A percentile compares a stretch with the other conserved stretches of the same genome.
These are phyloP conservation scores for Trametes maxima DNA, from an alignment of 768 basidiomycete genomes.

Conservation along the genomic window DNA sequence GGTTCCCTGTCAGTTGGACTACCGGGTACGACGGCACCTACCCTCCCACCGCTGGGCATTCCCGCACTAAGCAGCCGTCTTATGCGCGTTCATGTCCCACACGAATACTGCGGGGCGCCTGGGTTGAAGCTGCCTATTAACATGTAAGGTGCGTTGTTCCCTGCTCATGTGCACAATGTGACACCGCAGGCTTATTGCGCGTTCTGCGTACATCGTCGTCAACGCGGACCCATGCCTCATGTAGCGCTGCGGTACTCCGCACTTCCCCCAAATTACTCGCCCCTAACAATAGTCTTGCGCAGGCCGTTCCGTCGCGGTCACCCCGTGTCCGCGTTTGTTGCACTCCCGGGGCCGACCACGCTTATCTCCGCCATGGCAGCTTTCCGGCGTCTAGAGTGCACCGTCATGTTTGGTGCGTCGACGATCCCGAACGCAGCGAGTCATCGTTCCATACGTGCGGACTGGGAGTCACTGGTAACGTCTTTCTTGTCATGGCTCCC, in stretches of 20 bases:
- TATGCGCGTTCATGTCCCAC: neutral
- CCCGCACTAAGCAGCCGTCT: neutral
- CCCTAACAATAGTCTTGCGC: neutral
- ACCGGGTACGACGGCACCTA: neutral
- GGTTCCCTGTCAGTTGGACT: no score
- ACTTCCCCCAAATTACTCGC: neutral
- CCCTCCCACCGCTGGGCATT: neutral
- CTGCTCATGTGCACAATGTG: neutral
- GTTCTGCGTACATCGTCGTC: conserved; percentile 10
- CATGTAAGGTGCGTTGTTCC: conserved; percentile 8
- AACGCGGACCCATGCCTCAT: conserved; percentile 16
- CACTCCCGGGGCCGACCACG: neutral
- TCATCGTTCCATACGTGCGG: neutral
- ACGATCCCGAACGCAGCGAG: conserved; percentile 16
- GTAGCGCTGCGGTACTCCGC: neutral
- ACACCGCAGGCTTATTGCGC: neutral
- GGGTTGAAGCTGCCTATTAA: neutral
- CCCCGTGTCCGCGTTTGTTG: neutral
- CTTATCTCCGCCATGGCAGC: neutral
- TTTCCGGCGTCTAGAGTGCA: neutral
- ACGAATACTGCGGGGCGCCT: conserved; percentile 4
- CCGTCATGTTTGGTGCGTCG: neutral
- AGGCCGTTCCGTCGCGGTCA: neutral
- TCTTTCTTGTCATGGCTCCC: no score
- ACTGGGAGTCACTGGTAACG: no score